phyloP scores from a whole-genome alignment of 169 alveolate genomes.

The Eimeria falciformis region DNA sequence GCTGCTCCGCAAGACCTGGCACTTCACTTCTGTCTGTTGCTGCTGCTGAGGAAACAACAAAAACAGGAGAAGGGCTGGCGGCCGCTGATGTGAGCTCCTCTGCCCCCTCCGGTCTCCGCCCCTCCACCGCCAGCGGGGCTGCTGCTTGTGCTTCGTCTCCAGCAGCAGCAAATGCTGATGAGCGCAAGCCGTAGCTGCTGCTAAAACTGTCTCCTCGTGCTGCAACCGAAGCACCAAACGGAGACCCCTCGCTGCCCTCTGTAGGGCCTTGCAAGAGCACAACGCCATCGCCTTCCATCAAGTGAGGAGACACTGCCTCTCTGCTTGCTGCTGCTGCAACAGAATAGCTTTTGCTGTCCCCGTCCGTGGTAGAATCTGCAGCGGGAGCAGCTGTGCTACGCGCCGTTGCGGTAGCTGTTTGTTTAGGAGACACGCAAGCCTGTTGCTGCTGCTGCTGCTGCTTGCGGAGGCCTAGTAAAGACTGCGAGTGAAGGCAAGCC shows the following conservation, averaged over 20 bases:
- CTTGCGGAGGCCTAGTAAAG: not conserved
- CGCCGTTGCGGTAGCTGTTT: not conserved
- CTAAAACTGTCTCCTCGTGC: not conserved
- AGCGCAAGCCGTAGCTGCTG: constrained; percentile 23
- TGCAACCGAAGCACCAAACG: not conserved
- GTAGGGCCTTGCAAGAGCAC: not conserved
- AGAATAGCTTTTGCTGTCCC: not conserved
- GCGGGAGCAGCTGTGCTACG: constrained; percentile 1
- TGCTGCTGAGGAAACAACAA: not conserved
- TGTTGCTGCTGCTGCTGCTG: constrained; percentile 45
- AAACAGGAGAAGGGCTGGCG: not conserved
- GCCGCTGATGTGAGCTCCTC: constrained; percentile 12
- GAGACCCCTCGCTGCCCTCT: no score
- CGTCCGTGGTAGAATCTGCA: not conserved
- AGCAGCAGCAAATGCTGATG: not conserved
- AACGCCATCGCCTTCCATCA: not conserved
- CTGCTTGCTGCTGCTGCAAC: not conserved
- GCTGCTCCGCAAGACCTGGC: not conserved
- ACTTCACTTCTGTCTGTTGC: not conserved
- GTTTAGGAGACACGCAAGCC: not conserved
- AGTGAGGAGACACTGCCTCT: not conserved
- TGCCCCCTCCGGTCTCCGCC: not conserved
- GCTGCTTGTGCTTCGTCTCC: not conserved
- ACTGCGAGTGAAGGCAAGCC: constrained; percentile 32
- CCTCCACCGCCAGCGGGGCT: not conserved